Evolutionary conservation across 2,329 filamentous ascomycete species (phyloP).

Genomic region (Penicillium sp.): DNA sequence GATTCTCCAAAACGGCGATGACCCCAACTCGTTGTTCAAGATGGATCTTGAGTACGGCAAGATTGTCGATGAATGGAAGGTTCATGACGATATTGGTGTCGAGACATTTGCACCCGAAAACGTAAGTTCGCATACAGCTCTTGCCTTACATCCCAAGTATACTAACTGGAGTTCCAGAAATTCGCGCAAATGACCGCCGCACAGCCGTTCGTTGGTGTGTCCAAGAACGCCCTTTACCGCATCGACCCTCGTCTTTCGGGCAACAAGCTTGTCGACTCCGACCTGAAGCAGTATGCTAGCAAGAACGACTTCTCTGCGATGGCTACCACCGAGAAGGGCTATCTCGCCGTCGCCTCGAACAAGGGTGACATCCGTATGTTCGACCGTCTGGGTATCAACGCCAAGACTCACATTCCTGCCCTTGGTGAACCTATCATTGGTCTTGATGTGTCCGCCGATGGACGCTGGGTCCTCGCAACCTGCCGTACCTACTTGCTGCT

Average conservation of each 20-base stretch:
- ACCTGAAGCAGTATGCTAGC: conserved; percentile 93
- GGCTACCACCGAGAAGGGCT: conserved; percentile 93
- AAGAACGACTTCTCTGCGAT: conserved; percentile 97
- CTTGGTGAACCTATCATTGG: conserved; percentile 94
- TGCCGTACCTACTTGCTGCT: conserved; percentile 93
- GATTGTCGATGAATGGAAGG: conserved; percentile 97
- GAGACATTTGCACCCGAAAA: conserved; percentile 91
- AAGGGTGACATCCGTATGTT: conserved; percentile 98
- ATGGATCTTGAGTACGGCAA: conserved; percentile 99
- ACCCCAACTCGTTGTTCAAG: conserved; percentile 88
- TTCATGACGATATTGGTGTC: conserved; percentile 94
- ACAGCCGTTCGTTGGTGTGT: conserved; percentile 92
- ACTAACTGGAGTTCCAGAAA: conserved; percentile 59
- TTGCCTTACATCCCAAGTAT: conserved; percentile 5
- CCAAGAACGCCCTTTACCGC: conserved; percentile 88
- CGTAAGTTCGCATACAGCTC: conserved; percentile 42
- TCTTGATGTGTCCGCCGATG: conserved; percentile 92
- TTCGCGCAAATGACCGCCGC: conserved; percentile 96
- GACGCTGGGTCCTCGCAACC: conserved; percentile 91
- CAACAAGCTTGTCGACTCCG: conserved; percentile 86
- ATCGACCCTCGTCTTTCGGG: conserved; percentile 88
- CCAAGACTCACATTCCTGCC: conserved; percentile 94
- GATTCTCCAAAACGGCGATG: conserved; percentile 78
- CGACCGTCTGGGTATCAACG: conserved; percentile 92
- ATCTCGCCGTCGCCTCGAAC: conserved; percentile 94